Percentiles rank a stretch among this genome's conserved stretches.
Evolutionary conservation across 495 filamentous ascomycete genomes (phyloP).

Genomic region (Penicillium subrubescens): DNA sequence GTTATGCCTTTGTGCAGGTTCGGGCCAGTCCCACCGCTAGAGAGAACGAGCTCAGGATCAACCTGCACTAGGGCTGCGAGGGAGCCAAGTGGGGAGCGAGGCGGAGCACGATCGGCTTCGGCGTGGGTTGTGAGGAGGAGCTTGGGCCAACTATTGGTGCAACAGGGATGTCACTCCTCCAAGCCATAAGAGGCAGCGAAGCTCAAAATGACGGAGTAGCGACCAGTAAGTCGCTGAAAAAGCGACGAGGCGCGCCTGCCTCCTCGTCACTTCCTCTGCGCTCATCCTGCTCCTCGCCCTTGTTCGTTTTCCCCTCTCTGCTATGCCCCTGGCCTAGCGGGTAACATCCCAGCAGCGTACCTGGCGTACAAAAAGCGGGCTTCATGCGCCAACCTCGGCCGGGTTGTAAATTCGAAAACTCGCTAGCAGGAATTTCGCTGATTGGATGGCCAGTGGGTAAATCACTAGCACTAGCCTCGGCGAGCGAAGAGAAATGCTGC

Average conservation of each 20-base stretch:
- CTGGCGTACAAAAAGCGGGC: slow-evolving; percentile 32
- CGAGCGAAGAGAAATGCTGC: slow-evolving; percentile 6
- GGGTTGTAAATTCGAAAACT: slow-evolving; percentile 33
- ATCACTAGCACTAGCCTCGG: slow-evolving; percentile 30
- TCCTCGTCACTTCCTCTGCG: slow-evolving; percentile 1
- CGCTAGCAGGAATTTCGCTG: slow-evolving; percentile 37
- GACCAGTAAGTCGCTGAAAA: background rate
- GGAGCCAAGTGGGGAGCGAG: slow-evolving; percentile 25
- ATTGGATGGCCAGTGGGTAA: slow-evolving; percentile 35
- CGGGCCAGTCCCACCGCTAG: slow-evolving; percentile 8
- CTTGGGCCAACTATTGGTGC: slow-evolving; percentile 38
- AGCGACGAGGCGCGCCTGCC: slow-evolving; percentile 10
- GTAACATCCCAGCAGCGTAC: slow-evolving; percentile 27
- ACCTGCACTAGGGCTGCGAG: slow-evolving; percentile 6
- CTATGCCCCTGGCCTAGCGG: slow-evolving; percentile 10
- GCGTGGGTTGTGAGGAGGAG: slow-evolving; percentile 30
- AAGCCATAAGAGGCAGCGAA: background rate
- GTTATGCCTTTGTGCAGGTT: slow-evolving; percentile 15
- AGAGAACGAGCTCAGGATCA: slow-evolving; percentile 13
- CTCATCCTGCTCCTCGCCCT: background rate
- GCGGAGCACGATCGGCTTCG: slow-evolving; percentile 34
- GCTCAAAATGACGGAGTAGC: background rate
- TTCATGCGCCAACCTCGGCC: slow-evolving; percentile 36
- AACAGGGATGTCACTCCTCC: slow-evolving; percentile 21
- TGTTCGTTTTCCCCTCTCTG: background rate